Evolutionary conservation across 805 yeast genomes (phyloP), one percentile per base, ranked within the genome.

Genomic region (Candida railenensis): DNA sequence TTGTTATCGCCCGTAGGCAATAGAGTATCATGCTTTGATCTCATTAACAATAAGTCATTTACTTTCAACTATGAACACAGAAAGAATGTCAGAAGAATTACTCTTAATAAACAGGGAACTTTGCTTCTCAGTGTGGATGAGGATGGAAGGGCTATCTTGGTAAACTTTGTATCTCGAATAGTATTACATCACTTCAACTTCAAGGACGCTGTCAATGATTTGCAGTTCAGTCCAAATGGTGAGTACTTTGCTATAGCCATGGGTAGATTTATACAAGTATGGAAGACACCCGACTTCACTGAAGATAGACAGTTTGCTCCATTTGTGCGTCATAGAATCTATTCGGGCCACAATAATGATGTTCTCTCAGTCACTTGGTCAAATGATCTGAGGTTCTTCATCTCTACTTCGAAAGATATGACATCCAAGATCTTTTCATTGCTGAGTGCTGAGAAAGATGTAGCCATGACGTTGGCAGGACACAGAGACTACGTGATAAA

Each of bases 301-400:
- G 94, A 88, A 56, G 97, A 89, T 58, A 77, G 96, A 50, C 96
- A 90, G 62, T 94, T 94, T 74, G 94, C 97, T 0, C 99, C 99
- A 14, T 94, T 94, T 66, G 87, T 92, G 34, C 85, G 96, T 52
- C 89, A 88, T 65, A 75, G 96, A 58, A 80, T 87, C 5, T 90
- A 90, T 57, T 89, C 97, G 1, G 99, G 99, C 32, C 99, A 94
- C 69, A 90, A 82, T 62, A 83, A 83, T 43, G 95, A 89, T 55
- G 81, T 94, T 20, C 75, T 80, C 1, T 81, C 90, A 2, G 64
- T 94, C 9, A 76, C 88, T 2, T 94, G 98, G 98, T 89, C 97
- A 1, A 76, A 74, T 22, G 99, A 94, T 65, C 87, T 96, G 3
- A 77, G 96, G 55, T 94, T 90, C 61, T 78, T 94, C 55, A 71